phyloP scores from a whole-genome alignment of 2,329 filamentous ascomycete species.

The Fusarium palustre region DNA sequence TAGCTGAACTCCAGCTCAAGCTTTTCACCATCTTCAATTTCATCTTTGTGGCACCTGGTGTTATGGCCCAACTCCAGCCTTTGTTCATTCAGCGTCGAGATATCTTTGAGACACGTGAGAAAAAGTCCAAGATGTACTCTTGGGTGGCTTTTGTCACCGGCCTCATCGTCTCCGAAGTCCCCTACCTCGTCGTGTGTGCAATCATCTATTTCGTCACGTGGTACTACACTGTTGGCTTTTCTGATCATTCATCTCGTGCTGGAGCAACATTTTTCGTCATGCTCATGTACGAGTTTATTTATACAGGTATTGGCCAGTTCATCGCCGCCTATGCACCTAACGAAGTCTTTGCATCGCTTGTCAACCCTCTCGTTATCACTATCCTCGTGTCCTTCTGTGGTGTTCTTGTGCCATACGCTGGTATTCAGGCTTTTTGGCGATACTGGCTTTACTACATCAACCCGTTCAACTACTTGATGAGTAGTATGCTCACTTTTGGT shows the following conservation, averaged over 20 bases:
- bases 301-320: conserved; percentile 71
- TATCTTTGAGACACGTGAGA: conserved; percentile 62
- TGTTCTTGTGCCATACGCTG: conserved; percentile 74
- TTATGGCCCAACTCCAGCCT: conserved; percentile 62
- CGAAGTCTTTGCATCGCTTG: conserved; percentile 68
- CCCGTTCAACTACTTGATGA: conserved; percentile 72
- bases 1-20: conserved; percentile 64
- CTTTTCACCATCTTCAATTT: conserved; percentile 73
- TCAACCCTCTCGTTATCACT: conserved; percentile 67
- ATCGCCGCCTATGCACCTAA: conserved; percentile 73
- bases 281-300: conserved; percentile 70
- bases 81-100: conserved; percentile 61
- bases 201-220: conserved; percentile 48
- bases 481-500: conserved; percentile 64
- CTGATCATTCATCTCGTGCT: conserved; percentile 56
- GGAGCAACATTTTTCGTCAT: conserved; percentile 67
- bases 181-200: conserved; percentile 50
- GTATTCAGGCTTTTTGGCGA: conserved; percentile 74
- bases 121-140: conserved; percentile 66
- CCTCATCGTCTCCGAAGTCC: conserved; percentile 61
- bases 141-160: conserved; percentile 70
- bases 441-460: conserved; percentile 73
- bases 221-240: conserved; percentile 69
- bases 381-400: conserved; percentile 78
- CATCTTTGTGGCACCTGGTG: conserved; percentile 70